These are phyloP conservation scores for Pythium grandisporangium DNA, from an alignment of 352 stramenopile genomes.

Conservation along the genomic window DNA sequence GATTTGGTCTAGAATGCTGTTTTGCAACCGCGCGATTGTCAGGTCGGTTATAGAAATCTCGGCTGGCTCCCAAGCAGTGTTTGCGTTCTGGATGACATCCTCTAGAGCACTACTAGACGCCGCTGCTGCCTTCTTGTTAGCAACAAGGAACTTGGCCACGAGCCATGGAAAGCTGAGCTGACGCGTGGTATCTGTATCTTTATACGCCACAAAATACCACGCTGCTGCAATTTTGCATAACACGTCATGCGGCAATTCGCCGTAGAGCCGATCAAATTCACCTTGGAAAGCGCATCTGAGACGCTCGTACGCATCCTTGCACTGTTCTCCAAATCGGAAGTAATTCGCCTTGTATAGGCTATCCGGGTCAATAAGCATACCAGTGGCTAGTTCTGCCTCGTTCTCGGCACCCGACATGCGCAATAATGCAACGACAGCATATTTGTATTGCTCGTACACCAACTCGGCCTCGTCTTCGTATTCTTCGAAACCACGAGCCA, in stretches of 20 bases:
- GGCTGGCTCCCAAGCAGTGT: background rate
- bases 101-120: too few species aligned
- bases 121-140: conserved; percentile 20
- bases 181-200: conserved; percentile 18
- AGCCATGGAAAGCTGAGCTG: conserved; percentile 72
- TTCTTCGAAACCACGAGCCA: conserved; percentile 37
- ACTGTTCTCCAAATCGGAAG: conserved; percentile 68
- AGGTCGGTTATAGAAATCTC: background rate
- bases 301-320: conserved; percentile 48
- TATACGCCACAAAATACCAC: conserved; percentile 61
- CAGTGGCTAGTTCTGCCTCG: conserved; percentile 62
- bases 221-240: conserved; percentile 39
- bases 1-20: conserved; percentile 50
- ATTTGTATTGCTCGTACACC: conserved; percentile 65
- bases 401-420: conserved; percentile 48
- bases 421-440: conserved; percentile 35
- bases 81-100: background rate
- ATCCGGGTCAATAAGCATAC: conserved; percentile 54
- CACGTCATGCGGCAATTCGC: conserved; percentile 9
- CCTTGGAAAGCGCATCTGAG: conserved; percentile 32
- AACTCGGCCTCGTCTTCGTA: conserved; percentile 26
- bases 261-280: conserved; percentile 31
- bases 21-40: conserved; percentile 20
- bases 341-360: conserved; percentile 63
- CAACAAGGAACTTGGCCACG: conserved; percentile 38